phyloP scores from a whole-genome alignment of 164 flowering plant genomes.

The Saururus chinensis region DNA sequence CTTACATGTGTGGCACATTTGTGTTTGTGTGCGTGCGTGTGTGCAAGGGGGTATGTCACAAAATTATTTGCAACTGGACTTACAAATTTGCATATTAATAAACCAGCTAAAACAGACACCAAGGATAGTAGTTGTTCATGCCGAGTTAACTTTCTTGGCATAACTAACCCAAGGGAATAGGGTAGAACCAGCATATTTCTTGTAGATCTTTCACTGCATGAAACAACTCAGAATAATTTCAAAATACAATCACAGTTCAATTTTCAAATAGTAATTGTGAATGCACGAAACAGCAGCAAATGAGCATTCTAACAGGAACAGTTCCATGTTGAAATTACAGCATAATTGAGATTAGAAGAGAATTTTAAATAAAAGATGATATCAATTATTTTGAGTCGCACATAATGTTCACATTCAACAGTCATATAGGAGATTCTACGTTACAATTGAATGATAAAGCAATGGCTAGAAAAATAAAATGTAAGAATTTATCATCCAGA shows the following conservation, averaged over 20 bases:
- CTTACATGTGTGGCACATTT: no score
- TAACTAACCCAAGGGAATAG: neutral
- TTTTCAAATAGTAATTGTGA: neutral
- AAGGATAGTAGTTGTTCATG: slow-evolving; percentile 1
- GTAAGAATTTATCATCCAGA: no score
- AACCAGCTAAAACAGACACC: slow-evolving; percentile 11
- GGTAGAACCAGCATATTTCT: slow-evolving; percentile 1
- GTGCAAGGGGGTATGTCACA: neutral
- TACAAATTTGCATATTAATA: slow-evolving; percentile 19
- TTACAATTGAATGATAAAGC: no score
- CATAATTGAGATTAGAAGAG: no score
- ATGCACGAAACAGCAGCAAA: neutral
- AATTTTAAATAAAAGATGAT: no score
- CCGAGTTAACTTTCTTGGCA: neutral
- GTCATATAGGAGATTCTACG: no score
- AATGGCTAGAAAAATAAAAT: no score
- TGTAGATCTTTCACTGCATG: neutral
- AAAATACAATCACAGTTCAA: neutral
- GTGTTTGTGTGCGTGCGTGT: no score
- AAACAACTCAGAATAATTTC: neutral
- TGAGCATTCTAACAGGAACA: neutral
- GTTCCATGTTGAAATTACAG: no score
- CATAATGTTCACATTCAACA: no score
- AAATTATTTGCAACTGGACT: slow-evolving; percentile 2
- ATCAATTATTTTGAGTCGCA: no score